Conservation (phyloP, 306 rosid genomes). For the Vachellia collinsii region DNA sequence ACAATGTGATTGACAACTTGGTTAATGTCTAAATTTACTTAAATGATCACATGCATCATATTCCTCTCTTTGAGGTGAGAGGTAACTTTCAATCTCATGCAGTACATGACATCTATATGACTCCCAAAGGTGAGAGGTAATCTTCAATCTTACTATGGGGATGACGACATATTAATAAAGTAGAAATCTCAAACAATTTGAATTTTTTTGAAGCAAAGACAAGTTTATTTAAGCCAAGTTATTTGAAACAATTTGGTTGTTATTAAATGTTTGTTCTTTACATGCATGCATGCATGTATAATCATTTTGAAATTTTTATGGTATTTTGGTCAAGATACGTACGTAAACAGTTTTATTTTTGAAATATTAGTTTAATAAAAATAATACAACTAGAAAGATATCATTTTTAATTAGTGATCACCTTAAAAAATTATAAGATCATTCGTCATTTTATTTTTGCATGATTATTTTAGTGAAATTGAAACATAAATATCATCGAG, state of each 20-base stretch:
- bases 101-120: slow-evolving; percentile 28
- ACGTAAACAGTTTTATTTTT: not conserved
- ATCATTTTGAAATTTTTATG: not conserved
- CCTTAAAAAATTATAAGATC: too few relatives aligned
- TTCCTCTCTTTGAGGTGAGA: slow-evolving; percentile 31
- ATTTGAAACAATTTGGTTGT: too few relatives aligned
- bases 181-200: too few relatives aligned
- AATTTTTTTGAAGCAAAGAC: too few relatives aligned
- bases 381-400: too few relatives aligned
- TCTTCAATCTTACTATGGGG: slow-evolving; percentile 25
- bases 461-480: too few relatives aligned
- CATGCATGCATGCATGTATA: too few relatives aligned
- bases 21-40: not conserved
- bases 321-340: not conserved
- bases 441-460: too few relatives aligned
- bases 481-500: too few relatives aligned
- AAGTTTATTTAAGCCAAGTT: too few relatives aligned
- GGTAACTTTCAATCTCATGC: slow-evolving; percentile 35
- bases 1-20: not conserved
- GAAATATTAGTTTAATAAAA: not conserved
- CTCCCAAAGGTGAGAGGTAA: slow-evolving; percentile 33
- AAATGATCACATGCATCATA: not conserved
- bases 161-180: slow-evolving; percentile 21
- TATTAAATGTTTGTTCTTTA: too few relatives aligned
- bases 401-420: too few relatives aligned